Conservation (phyloP, 75 land plant species). For the Chamaecyparis obtusa region DNA sequence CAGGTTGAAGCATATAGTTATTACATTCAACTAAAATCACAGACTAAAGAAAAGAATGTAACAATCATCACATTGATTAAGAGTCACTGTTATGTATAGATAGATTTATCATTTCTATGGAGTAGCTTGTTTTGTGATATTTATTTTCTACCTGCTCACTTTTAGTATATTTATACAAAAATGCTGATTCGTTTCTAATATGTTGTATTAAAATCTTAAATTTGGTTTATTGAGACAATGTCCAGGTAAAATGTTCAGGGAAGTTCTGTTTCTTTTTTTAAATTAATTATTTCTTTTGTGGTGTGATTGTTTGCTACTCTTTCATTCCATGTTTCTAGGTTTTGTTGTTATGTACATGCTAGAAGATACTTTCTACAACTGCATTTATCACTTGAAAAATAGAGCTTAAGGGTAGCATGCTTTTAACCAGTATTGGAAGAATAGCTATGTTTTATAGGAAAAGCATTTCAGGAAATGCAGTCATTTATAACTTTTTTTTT, state of each 20-base stretch:
- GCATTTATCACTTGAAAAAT: not conserved
- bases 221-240: not conserved
- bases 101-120: not conserved
- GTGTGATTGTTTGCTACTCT: not conserved
- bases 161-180: not conserved
- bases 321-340: not conserved
- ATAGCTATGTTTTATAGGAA: not conserved
- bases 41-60: not conserved
- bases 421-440: not conserved
- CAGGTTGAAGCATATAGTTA: not conserved
- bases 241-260: not conserved
- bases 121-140: not conserved
- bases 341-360: not conserved
- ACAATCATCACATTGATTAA: not conserved
- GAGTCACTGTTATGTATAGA: not conserved
- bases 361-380: not conserved
- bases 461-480: conserved; percentile 1
- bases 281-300: not conserved
- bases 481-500: conserved; percentile 16
- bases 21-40: not conserved
- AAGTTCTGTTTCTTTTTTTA: not conserved
- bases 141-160: not conserved
- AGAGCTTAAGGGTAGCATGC: not conserved
- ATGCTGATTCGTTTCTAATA: not conserved
- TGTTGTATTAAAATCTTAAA: not conserved